Conservation (phyloP, 2,329 filamentous ascomycete species). For the Trichoderma citrinoviride region DNA sequence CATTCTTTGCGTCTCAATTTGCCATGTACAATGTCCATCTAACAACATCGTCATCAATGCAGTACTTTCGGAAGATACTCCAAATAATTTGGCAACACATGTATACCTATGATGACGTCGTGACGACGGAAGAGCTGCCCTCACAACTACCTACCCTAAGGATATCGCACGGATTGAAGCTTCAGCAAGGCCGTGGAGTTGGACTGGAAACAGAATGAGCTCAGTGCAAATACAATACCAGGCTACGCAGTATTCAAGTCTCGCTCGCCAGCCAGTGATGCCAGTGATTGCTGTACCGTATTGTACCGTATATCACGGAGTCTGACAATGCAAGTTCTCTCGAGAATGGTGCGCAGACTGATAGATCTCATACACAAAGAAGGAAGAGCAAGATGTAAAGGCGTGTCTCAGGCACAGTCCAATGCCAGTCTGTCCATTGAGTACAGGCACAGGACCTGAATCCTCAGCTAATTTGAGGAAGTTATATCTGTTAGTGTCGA, state of each 20-base stretch:
- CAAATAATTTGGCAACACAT: neutral
- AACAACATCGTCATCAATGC: conserved; percentile 1
- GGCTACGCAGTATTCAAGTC: neutral
- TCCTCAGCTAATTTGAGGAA: no score
- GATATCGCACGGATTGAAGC: neutral
- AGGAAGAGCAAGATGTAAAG: no score
- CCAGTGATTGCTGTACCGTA: neutral
- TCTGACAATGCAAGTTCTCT: neutral
- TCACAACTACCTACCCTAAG: neutral
- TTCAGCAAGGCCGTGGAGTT: conserved; percentile 2
- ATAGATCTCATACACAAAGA: no score
- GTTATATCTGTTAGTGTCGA: no score
- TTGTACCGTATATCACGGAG: no score
- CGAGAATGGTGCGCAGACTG: no score
- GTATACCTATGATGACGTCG: neutral
- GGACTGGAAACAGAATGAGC: conserved; percentile 8
- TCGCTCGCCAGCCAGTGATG: neutral
- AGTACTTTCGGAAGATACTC: conserved; percentile 21
- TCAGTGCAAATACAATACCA: conserved; percentile 5
- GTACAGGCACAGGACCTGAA: no score
- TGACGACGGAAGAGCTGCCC: neutral
- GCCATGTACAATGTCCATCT: neutral
- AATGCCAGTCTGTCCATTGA: no score
- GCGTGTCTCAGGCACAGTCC: no score
- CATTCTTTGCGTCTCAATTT: neutral